Evolutionary conservation across 352 stramenopile species (phyloP).

Genomic region (Pythium graminicola): DNA sequence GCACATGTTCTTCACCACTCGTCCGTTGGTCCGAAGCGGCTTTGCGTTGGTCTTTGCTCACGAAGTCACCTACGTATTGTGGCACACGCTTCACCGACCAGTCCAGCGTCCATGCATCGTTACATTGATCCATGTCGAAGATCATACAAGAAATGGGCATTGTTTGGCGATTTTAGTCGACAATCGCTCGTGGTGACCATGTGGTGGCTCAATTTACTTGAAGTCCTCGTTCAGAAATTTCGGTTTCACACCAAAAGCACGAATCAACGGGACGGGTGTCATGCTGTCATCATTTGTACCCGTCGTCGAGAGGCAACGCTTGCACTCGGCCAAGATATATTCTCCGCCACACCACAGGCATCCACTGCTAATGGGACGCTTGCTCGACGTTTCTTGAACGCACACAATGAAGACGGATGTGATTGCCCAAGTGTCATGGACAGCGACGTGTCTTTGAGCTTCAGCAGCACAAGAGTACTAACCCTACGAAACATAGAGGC

Average conservation of each 20-base stretch:
- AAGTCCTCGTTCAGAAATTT: constrained; percentile 37
- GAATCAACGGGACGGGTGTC: neutral
- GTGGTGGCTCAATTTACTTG: constrained; percentile 29
- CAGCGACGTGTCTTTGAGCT: neutral
- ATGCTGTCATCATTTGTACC: constrained; percentile 23
- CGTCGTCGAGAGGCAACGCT: constrained; percentile 27
- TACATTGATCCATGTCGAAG: neutral
- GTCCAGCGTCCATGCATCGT: neutral
- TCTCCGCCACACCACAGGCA: neutral
- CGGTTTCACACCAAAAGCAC: constrained; percentile 25
- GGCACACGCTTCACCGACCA: neutral
- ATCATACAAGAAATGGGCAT: constrained; percentile 18
- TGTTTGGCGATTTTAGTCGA: constrained; percentile 18
- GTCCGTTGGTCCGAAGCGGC: neutral
- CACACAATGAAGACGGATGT: neutral
- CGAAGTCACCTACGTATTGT: constrained; percentile 13
- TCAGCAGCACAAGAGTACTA: neutral
- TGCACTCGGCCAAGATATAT: constrained; percentile 15
- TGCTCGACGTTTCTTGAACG: constrained; percentile 30
- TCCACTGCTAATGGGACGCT: constrained; percentile 25
- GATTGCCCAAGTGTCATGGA: constrained; percentile 7
- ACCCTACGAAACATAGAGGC: constrained; percentile 5
- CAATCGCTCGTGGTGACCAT: constrained; percentile 14
- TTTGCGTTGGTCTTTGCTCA: constrained; percentile 15
- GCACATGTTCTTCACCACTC: constrained; percentile 11